Conservation (phyloP, 2,329 filamentous ascomycete species). For the Aureobasidium namibiae region DNA sequence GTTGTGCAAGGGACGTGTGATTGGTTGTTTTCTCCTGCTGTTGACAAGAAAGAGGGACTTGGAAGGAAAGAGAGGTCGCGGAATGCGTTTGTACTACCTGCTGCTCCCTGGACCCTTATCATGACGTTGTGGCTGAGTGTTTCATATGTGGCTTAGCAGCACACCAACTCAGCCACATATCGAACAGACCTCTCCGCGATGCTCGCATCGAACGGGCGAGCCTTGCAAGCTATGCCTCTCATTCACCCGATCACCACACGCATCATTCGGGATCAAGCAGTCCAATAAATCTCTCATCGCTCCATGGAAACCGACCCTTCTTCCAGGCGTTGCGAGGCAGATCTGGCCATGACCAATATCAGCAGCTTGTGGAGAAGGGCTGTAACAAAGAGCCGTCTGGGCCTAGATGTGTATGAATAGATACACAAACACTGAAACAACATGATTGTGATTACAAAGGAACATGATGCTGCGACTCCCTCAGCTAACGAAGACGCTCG, state of each 20-base stretch:
- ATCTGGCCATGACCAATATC: neutral
- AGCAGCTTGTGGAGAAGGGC: neutral
- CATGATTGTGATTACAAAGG: constrained; percentile 8
- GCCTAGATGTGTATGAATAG: constrained; percentile 7
- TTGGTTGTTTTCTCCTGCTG: neutral
- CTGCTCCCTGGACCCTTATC: neutral
- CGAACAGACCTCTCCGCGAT: neutral
- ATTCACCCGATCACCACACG: no score
- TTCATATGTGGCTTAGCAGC: neutral
- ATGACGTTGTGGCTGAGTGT: neutral
- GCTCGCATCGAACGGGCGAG: neutral
- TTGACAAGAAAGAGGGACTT: no score
- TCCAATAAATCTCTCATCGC: neutral
- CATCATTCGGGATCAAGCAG: no score
- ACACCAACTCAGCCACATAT: neutral
- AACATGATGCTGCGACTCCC: neutral
- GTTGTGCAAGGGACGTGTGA: neutral
- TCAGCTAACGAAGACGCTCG: constrained; percentile 24
- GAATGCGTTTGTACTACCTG: neutral
- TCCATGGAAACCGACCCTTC: neutral
- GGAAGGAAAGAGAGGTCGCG: neutral
- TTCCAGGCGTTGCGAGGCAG: neutral
- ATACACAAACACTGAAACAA: neutral
- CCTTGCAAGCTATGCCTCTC: neutral
- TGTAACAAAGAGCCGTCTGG: neutral